These are phyloP conservation scores for Nitzschia sp. DNA, from an alignment of 108 stramenopile species.

Conservation along the genomic window DNA sequence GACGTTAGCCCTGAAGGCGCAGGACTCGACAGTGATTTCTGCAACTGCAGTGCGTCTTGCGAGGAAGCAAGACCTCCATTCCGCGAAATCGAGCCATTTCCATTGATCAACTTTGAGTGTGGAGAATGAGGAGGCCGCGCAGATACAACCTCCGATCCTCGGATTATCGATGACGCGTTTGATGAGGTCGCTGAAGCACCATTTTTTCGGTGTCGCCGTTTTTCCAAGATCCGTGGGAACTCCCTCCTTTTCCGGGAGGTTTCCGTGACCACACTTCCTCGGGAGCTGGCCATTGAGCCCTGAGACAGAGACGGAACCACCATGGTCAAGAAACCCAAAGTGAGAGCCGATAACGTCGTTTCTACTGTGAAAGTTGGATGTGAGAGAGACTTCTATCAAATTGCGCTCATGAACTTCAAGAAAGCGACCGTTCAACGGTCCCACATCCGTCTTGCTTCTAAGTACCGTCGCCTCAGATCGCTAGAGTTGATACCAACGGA, in stretches of 20 bases:
- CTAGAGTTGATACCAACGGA: background rate
- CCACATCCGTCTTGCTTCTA: background rate
- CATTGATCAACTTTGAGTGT: slow-evolving; percentile 4
- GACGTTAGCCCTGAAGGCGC: background rate
- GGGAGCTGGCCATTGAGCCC: background rate
- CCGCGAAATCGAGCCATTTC: background rate
- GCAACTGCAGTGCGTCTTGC: background rate
- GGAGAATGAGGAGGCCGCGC: slow-evolving; percentile 10
- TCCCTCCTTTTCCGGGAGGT: slow-evolving; percentile 10
- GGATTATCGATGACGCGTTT: background rate
- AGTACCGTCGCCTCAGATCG: background rate
- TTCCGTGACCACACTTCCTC: slow-evolving; percentile 4
- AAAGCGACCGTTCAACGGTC: too few relatives aligned
- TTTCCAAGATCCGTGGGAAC: background rate
- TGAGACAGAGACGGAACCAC: slow-evolving; percentile 2
- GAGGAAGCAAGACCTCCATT: background rate
- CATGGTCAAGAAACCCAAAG: background rate
- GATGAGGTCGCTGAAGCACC: background rate
- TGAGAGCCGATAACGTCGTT: background rate
- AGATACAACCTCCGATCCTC: background rate
- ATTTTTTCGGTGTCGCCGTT: background rate
- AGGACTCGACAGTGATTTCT: background rate
- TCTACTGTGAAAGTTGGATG: too few relatives aligned
- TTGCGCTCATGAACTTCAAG: too few relatives aligned
- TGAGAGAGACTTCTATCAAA: too few relatives aligned